Base-by-base conservation (phyloP, 164 flowering plant species). In the Echeveria elegans region DNA sequence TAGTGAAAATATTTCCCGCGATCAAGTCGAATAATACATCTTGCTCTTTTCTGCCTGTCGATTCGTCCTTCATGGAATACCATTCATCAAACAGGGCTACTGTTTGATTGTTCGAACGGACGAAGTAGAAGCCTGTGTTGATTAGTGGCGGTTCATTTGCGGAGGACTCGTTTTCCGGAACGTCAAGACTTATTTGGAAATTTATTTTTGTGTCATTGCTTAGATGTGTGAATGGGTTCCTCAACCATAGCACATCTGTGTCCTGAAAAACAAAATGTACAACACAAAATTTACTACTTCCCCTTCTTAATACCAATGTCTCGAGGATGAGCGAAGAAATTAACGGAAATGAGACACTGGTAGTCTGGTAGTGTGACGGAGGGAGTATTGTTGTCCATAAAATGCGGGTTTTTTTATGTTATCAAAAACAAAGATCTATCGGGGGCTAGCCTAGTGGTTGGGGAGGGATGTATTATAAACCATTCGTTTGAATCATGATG, bases 121-220 rank as follows among this genome's bases (percentile, higher is more conserved):
- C 72, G 38, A 63, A 80, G 77, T 88, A 86, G 77, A 86, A 88
- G 5, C 96, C 96, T 0, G 88, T 82, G 81, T 88, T 86, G 64
- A 85, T 78, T 0, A 41, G 64, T n/a, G n/a, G n/a, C 40, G 81
- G 75, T 0, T 28, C 1, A 6, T 66, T 31, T 3, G 83, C 68
- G 34, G 63, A 23, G 24, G 75, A 72, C 37, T 78, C 37, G 30
- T 83, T 82, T 62, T 75, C 72, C 79, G 72, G 81, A 2, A 0
- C 1, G 65, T 88, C 91, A 19, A 75, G 70, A 66, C 91, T 86
- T 63, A 88, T 77, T 65, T 88, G 87, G 29, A 88, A 70, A 69
- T 86, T 91, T 2, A 64, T 76, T 11, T 67, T 76, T 24, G 63
- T 66, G 64, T 83, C 69, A 12, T 19, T 53, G 67, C 73, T 71